A percentile compares a stretch with the other conserved stretches of the same genome.
phyloP scores from a whole-genome alignment of 148 eudicot species.

The Cornus controversa region DNA sequence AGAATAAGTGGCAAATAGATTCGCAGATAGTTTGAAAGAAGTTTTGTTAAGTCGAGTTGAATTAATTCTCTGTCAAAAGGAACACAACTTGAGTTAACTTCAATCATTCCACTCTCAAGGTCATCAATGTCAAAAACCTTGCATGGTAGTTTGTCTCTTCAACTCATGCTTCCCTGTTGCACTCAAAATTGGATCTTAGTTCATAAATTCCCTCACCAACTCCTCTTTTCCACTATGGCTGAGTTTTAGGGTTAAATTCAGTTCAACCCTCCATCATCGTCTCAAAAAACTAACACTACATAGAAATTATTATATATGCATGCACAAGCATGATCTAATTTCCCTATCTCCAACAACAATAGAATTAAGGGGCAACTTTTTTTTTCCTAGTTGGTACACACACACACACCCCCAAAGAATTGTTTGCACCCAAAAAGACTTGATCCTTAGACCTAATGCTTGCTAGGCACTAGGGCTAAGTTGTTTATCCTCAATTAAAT shows the following conservation, averaged over 20 bases:
- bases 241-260: background rate
- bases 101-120: background rate
- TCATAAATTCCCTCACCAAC: background rate
- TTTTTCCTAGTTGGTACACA: too few relatives aligned
- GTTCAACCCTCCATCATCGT: background rate
- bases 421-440: too few relatives aligned
- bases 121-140: background rate
- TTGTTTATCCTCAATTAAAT: background rate
- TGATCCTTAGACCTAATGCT: too few relatives aligned
- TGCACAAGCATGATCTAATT: background rate
- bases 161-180: too few relatives aligned
- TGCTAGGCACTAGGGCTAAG: too few relatives aligned
- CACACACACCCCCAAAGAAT: too few relatives aligned
- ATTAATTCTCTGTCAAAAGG: too few relatives aligned
- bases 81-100: too few relatives aligned
- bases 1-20: too few relatives aligned
- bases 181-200: background rate
- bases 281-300: background rate
- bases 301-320: background rate
- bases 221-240: background rate
- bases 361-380: background rate
- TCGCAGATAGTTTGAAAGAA: too few relatives aligned
- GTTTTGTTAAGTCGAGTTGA: too few relatives aligned
- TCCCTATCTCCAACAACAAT: background rate
- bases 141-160: background rate